Percentiles rank a stretch among this genome's conserved stretches.
Conservation (phyloP, 2,329 filamentous ascomycete species). For the Arthrobotrys pseudoclavata region DNA sequence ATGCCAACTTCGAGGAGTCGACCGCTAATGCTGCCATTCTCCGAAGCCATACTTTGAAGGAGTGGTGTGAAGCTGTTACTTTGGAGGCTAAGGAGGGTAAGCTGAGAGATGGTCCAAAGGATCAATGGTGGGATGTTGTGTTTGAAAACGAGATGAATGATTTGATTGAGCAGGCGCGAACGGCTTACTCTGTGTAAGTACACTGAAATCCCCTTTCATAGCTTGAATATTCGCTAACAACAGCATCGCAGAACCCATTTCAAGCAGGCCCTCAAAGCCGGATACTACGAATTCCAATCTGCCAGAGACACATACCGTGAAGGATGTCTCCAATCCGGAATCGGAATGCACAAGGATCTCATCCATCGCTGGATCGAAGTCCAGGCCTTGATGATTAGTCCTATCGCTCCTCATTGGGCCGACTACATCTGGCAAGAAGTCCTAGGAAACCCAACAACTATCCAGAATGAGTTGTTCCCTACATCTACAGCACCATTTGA, state of each 20-base stretch:
- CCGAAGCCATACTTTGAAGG: slow-evolving; percentile 81
- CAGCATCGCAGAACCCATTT: slow-evolving; percentile 75
- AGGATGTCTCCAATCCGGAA: slow-evolving; percentile 79
- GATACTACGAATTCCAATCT: slow-evolving; percentile 89
- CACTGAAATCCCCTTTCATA: neutral
- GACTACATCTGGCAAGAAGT: slow-evolving; percentile 96
- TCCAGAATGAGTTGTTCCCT: slow-evolving; percentile 85
- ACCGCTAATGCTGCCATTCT: slow-evolving; percentile 93
- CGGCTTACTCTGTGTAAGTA: slow-evolving; percentile 79
- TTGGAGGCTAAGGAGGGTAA: slow-evolving; percentile 73
- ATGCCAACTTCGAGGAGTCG: slow-evolving; percentile 96
- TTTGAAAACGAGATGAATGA: slow-evolving; percentile 95
- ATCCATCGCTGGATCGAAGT: slow-evolving; percentile 85
- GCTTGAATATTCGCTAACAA: slow-evolving; percentile 59
- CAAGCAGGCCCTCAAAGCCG: slow-evolving; percentile 87
- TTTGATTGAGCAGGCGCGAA: slow-evolving; percentile 81
- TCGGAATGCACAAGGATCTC: slow-evolving; percentile 88
- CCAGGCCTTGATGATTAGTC: slow-evolving; percentile 83
- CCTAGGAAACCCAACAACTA: slow-evolving; percentile 78
- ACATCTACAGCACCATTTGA: slow-evolving; percentile 76
- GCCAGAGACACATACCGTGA: slow-evolving; percentile 93
- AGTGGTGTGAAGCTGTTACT: slow-evolving; percentile 91
- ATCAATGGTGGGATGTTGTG: slow-evolving; percentile 85
- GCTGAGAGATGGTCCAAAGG: slow-evolving; percentile 81
- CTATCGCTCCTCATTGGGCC: slow-evolving; percentile 91